These are phyloP conservation scores for Vigna hirtella DNA, from an alignment of 306 rosid species.

Conservation along the genomic window DNA sequence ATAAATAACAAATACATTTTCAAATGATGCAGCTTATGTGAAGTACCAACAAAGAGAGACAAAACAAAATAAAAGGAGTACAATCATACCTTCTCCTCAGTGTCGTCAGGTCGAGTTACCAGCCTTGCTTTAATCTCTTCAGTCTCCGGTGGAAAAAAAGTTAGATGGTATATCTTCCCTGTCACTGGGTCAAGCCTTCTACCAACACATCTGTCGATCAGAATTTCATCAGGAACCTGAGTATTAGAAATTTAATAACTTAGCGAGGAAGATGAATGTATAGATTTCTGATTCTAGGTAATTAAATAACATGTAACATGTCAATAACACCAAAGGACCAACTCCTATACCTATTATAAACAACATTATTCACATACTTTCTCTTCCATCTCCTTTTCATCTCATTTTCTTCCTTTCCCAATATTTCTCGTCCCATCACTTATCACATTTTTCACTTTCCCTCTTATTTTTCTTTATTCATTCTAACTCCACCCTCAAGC, in stretches of 20 bases:
- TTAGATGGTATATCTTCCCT: constrained; percentile 83
- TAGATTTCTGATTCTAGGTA: constrained; percentile 1
- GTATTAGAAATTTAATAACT: constrained; percentile 57
- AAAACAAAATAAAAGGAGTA: neutral
- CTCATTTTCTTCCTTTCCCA: neutral
- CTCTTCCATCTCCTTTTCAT: neutral
- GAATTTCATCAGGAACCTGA: constrained; percentile 99
- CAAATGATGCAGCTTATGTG: constrained; percentile 14
- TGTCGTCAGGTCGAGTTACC: constrained; percentile 83
- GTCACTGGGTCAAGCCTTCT: constrained; percentile 92
- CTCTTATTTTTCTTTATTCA: neutral
- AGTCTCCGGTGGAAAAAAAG: constrained; percentile 70
- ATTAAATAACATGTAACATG: neutral
- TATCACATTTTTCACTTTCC: neutral
- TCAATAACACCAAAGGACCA: constrained; percentile 18
- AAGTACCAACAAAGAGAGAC: constrained; percentile 3
- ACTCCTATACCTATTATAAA: neutral
- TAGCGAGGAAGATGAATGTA: constrained; percentile 40
- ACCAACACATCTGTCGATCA: constrained; percentile 96
- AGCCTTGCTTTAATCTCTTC: constrained; percentile 83
- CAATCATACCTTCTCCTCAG: constrained; percentile 73
- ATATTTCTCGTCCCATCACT: neutral
- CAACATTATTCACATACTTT: neutral
- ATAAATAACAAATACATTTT: constrained; percentile 4
- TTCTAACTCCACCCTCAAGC: neutral